A percentile compares a stretch with the other conserved stretches of the same genome.
phyloP scores from a whole-genome alignment of 306 rosid genomes.

The Lotus japonicus region DNA sequence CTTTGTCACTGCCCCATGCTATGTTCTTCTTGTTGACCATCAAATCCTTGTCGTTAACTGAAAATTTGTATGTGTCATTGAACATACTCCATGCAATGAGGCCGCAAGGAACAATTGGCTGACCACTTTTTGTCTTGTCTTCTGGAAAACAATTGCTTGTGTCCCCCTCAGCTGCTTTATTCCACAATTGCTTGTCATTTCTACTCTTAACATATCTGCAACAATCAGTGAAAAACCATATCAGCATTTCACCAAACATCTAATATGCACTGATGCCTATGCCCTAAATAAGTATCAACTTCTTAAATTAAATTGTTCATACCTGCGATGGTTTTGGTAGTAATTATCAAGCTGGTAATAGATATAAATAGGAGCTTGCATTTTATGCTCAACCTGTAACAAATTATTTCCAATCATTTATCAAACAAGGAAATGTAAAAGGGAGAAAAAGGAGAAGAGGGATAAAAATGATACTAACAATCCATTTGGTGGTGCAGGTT shows the following conservation, averaged over 20 bases:
- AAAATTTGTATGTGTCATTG: slow-evolving; percentile 73
- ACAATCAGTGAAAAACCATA: neutral
- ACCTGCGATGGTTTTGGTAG: slow-evolving; percentile 94
- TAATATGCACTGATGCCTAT: neutral
- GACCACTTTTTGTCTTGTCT: slow-evolving; percentile 7
- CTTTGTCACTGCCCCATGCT: slow-evolving; percentile 71
- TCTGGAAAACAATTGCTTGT: slow-evolving; percentile 22
- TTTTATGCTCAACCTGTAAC: slow-evolving; percentile 52
- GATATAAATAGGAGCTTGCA: slow-evolving; percentile 68
- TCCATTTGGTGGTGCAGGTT: slow-evolving; percentile 54
- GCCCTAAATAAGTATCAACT: neutral
- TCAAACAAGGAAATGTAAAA: neutral
- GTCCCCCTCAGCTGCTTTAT: slow-evolving; percentile 20
- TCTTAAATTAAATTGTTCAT: neutral
- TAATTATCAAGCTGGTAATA: slow-evolving; percentile 79
- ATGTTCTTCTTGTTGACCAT: slow-evolving; percentile 58
- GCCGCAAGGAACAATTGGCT: slow-evolving; percentile 83
- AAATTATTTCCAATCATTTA: neutral
- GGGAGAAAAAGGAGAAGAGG: neutral
- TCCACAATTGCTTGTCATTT: slow-evolving; percentile 54
- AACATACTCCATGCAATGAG: slow-evolving; percentile 91
- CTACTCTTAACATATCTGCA: slow-evolving; percentile 81
- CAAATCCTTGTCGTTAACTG: slow-evolving; percentile 37
- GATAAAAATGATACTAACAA: slow-evolving; percentile 34
- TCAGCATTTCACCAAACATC: neutral